Evolutionary conservation across 306 rosid species (phyloP).

Genomic region (Castanea mollissima): DNA sequence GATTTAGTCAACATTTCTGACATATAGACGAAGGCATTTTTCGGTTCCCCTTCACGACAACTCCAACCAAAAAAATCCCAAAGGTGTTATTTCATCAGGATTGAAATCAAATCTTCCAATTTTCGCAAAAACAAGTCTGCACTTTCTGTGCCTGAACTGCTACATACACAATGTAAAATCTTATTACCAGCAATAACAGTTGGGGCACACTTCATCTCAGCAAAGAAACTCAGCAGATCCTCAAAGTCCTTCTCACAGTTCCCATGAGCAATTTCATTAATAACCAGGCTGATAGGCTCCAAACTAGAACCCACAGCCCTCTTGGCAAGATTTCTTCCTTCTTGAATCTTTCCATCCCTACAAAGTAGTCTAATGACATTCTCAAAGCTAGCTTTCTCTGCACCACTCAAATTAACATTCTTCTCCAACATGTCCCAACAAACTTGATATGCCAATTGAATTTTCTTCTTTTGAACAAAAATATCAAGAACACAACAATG

Average conservation of each 20-base stretch:
- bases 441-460: constrained; percentile 33
- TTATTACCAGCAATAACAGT: constrained; percentile 61
- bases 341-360: constrained; percentile 54
- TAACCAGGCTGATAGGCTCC: constrained; percentile 41
- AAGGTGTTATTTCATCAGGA: constrained; percentile 76
- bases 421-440: constrained; percentile 54
- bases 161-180: constrained; percentile 55
- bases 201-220: constrained; percentile 52
- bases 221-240: constrained; percentile 72
- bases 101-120: constrained; percentile 47
- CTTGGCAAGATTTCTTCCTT: constrained; percentile 71
- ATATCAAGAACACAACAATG: constrained; percentile 40
- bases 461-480: constrained; percentile 50
- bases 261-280: constrained; percentile 62
- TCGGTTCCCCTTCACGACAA: constrained; percentile 55
- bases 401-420: constrained; percentile 34
- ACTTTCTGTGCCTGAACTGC: constrained; percentile 48
- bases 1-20: constrained; percentile 48
- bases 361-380: constrained; percentile 60
- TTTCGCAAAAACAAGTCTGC: constrained; percentile 52
- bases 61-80: constrained; percentile 84
- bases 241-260: constrained; percentile 80
- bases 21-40: constrained; percentile 51
- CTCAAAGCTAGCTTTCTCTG: constrained; percentile 46
- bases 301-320: constrained; percentile 43